Base-by-base conservation (phyloP, 2,329 filamentous ascomycete species). In the Hymenoscyphus scutula region DNA sequence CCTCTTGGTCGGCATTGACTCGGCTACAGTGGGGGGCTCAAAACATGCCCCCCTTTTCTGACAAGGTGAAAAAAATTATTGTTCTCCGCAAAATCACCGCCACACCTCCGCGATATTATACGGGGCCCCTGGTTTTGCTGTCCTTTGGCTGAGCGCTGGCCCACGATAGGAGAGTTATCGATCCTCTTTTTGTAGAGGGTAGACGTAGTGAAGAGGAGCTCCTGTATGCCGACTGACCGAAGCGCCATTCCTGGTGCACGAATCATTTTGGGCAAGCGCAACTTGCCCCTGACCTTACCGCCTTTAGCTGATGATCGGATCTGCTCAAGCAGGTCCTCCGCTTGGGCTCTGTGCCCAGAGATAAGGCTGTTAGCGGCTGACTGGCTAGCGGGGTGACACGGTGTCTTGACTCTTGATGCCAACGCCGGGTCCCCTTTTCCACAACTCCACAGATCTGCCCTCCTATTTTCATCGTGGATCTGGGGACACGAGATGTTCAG, bases 81-180 rank as follows among this genome's bases (percentile, higher is more conserved):
- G 29, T 30, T 54, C 51, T 54, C 51, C 51, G 51, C 51, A 54
- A 54, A 54, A 54, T 54, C 51, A 54, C 51, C 51, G 51, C 51
- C 51, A 54, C 51, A 30, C 51, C 29, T 54, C 29, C 51, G 25
- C 51, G 25, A n/a, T 54, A 30, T 54, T 32, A 29, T 54, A 23
- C 51, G 51, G 29, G 25, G 25, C 51, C 51, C 27, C 51, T 32
- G 32, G 32, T 34, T 30, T 27, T 53, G 27, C 15, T 53, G 23
- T 30, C 51, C 13, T 15, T 17, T 15, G 7, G 32, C 32, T 13
- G 32, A 34, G 32, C 25, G 25, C 13, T 30, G 51, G 25, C 25
- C 10, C 19, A 27, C n/a, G 51, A 54, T 27, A 29, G 51, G 23
- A 6, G 51, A 27, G 8, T 15, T 54, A 5, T 10, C 8, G 11